Base-by-base conservation (phyloP, 768 basidiomycete species). In the Xerocomus potaroensis region DNA sequence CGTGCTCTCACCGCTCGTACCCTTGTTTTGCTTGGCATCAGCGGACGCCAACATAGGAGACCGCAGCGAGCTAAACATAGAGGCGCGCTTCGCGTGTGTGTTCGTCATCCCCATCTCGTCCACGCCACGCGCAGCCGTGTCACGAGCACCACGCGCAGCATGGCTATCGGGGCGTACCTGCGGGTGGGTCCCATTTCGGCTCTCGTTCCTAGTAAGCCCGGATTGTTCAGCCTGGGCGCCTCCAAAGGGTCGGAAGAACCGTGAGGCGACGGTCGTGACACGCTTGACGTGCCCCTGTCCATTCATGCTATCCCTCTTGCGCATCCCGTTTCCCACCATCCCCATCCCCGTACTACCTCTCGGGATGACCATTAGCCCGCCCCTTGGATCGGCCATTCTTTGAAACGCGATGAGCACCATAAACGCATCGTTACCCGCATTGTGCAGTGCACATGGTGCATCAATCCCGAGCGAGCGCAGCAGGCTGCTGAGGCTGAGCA, bases 371-470 rank as follows among this genome's bases (percentile, higher is more conserved):
- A 46, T 22, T n/a, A n/a, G n/a, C 12, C 16, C 75, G 11, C 67
- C 65, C 18, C 65, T 63, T 0, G 81, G 83, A 43, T 84, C 82
- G 11, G 87, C 63, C 31, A 91, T 73, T 56, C 78, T 70, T 57
- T 91, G 88, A 24, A 91, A 69, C 11, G 73, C 78, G 33, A 85
- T 78, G 23, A 91, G 74, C 41, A 70, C 68, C 71, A 85, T 71
- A 57, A 86, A 79, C 4, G 89, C 84, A 51, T 87, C 83, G 62
- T 91, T 91, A 12, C 88, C 88, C n/a, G 88, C 70, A 57, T 90
- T 89, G 61, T 85, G 79, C 48, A 84, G 60, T 12, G 64, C 60
- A 47, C 77, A 79, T 14, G 57, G 60, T 8, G 57, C 45, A 2
- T 53, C 50, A 31, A 65, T 49, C 15, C 75, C 72, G 29, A 87